phyloP scores from a whole-genome alignment of 2,329 filamentous ascomycete species.

The Alternaria gansuensis region DNA sequence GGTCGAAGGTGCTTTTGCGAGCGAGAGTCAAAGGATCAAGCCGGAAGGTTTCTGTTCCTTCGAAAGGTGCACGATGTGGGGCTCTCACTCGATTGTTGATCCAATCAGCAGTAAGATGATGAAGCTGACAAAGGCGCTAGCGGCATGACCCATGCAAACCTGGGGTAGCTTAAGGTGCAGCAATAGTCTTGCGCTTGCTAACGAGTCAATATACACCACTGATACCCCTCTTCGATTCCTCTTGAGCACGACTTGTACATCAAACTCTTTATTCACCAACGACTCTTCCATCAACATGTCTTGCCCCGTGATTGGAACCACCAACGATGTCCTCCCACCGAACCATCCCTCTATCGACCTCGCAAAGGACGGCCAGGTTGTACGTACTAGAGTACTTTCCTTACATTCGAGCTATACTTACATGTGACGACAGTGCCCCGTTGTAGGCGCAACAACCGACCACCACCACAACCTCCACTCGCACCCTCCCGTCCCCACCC shows the following conservation, averaged over 20 bases:
- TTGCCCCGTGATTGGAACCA: constrained; percentile 55
- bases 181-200: constrained; percentile 7
- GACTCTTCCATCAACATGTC: constrained; percentile 27
- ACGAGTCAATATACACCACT: constrained; percentile 8
- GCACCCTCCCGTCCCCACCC: constrained; percentile 52
- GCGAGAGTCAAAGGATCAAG: neutral
- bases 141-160: constrained; percentile 24
- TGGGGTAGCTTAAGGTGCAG: constrained; percentile 25
- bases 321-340: constrained; percentile 56
- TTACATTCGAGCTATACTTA: neutral
- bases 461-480: constrained; percentile 57
- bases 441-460: constrained; percentile 57
- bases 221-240: constrained; percentile 8
- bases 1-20: neutral
- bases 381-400: constrained; percentile 9
- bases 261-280: neutral
- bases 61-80: constrained; percentile 2
- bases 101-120: constrained; percentile 23
- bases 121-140: constrained; percentile 27
- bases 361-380: constrained; percentile 51
- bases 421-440: constrained; percentile 49
- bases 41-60: constrained; percentile 6
- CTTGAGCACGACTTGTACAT: neutral
- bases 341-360: constrained; percentile 55
- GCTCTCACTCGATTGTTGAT: neutral